phyloP scores from a whole-genome alignment of 805 yeast species.

The Cyberlindnera suaveolens region DNA sequence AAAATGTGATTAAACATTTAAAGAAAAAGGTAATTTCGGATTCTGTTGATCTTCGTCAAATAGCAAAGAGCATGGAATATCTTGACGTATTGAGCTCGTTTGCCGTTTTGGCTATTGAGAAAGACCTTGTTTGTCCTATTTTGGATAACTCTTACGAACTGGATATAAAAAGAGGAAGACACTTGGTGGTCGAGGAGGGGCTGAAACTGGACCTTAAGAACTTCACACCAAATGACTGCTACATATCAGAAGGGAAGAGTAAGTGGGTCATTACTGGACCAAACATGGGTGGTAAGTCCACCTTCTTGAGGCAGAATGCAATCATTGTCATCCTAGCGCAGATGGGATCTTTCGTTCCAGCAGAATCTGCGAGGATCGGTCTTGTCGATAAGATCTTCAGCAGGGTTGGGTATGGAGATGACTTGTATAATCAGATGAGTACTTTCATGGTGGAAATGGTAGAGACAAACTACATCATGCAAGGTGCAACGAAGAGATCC shows the following conservation, averaged over 20 bases:
- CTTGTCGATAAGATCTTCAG: conserved; percentile 89
- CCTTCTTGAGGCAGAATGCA: conserved; percentile 85
- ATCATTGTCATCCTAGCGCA: conserved; percentile 84
- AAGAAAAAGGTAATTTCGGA: conserved; percentile 38
- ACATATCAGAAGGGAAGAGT: conserved; percentile 42
- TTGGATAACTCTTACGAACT: conserved; percentile 44
- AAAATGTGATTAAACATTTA: conserved; percentile 41
- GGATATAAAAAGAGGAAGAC: conserved; percentile 64
- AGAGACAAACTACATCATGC: conserved; percentile 81
- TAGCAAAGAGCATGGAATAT: conserved; percentile 50
- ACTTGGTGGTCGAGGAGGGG: conserved; percentile 80
- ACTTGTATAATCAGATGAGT: conserved; percentile 90
- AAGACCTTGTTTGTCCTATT: conserved; percentile 58
- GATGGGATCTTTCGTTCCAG: conserved; percentile 86
- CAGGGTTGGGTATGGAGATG: conserved; percentile 96
- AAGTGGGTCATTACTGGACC: conserved; percentile 90
- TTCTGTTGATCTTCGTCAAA: conserved; percentile 41
- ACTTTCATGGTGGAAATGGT: conserved; percentile 97
- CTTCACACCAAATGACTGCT: conserved; percentile 84
- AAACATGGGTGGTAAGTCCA: conserved; percentile 96
- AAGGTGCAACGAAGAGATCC: conserved; percentile 72
- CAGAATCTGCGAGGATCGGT: conserved; percentile 66
- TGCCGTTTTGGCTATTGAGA: conserved; percentile 64
- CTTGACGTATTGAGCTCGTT: conserved; percentile 73
- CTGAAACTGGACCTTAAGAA: conserved; percentile 25